Conservation (phyloP, 192 early-diverging fungal genomes). For the Dimargaris xerosporica region DNA sequence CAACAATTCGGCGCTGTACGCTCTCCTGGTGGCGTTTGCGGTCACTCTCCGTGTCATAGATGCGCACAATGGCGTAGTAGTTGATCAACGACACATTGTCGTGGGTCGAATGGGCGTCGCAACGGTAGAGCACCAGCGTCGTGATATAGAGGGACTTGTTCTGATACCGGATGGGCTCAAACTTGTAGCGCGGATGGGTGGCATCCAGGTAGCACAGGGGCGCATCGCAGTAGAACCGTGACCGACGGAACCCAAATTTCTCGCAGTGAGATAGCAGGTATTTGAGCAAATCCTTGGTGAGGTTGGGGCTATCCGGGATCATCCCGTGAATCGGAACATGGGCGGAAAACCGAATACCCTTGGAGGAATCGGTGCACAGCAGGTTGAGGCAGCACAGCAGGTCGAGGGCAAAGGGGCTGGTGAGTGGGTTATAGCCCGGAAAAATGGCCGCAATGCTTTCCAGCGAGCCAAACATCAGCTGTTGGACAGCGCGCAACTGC, state of each 20-base stretch:
- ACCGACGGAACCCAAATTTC: neutral
- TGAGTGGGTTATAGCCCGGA: neutral
- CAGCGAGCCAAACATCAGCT: conserved; percentile 2
- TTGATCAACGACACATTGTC: neutral
- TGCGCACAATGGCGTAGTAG: conserved; percentile 10
- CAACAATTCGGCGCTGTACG: neutral
- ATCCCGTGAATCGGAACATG: neutral
- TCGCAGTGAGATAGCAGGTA: neutral
- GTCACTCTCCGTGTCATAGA: conserved; percentile 9
- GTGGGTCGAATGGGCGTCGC: neutral
- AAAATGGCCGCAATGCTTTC: neutral
- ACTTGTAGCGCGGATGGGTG: neutral
- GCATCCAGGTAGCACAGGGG: conserved; percentile 2
- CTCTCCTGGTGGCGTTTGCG: conserved; percentile 4
- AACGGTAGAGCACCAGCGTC: conserved; percentile 1
- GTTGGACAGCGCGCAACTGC: conserved; percentile 28
- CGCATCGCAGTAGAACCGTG: neutral
- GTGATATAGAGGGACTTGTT: conserved; percentile 6
- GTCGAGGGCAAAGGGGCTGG: conserved; percentile 4
- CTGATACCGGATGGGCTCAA: conserved; percentile 4
- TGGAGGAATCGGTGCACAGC: neutral
- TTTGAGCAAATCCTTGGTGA: neutral
- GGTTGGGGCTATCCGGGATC: neutral
- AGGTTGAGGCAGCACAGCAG: neutral
- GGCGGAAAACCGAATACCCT: conserved; percentile 4